phyloP scores from a whole-genome alignment of 2,329 filamentous ascomycete species.

The Chaetomiaceae sp. region DNA sequence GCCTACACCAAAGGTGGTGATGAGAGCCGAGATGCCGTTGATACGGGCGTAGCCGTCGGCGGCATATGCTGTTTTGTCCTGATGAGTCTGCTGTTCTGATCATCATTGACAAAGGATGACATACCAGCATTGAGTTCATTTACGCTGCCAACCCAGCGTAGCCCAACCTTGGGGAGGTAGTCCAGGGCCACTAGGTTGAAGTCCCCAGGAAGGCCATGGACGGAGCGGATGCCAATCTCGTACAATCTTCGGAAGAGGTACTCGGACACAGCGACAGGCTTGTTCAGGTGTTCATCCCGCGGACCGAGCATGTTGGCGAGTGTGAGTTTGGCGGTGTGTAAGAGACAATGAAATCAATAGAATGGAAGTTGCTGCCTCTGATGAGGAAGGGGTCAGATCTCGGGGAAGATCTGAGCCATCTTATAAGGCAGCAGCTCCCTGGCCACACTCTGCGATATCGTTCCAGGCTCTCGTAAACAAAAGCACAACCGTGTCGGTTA shows the following conservation, averaged over 20 bases:
- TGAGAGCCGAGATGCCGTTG: constrained; percentile 62
- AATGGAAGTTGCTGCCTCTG: no score
- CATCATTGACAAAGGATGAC: constrained; percentile 14
- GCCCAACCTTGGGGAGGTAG: constrained; percentile 53
- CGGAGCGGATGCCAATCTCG: constrained; percentile 58
- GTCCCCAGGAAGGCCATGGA: constrained; percentile 66
- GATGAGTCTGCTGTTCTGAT: no score
- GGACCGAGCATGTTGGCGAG: no score
- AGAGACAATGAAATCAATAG: no score
- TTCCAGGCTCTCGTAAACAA: no score
- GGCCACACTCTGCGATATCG: no score
- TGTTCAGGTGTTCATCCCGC: constrained; percentile 31
- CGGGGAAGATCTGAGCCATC: no score
- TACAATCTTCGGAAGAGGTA: constrained; percentile 63
- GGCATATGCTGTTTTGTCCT: constrained; percentile 55
- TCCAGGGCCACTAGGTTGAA: constrained; percentile 68
- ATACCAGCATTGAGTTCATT: constrained; percentile 69
- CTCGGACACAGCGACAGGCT: constrained; percentile 54
- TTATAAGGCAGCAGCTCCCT: no score
- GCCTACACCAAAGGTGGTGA: constrained; percentile 74
- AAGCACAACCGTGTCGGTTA: no score
- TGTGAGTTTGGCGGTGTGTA: no score
- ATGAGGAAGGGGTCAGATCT: no score
- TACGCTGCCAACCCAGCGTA: constrained; percentile 64
- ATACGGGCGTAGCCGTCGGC: constrained; percentile 76